Base-by-base conservation (phyloP, 1,139 yeast species). In the Yamadazyma pseudoaaseri region DNA sequence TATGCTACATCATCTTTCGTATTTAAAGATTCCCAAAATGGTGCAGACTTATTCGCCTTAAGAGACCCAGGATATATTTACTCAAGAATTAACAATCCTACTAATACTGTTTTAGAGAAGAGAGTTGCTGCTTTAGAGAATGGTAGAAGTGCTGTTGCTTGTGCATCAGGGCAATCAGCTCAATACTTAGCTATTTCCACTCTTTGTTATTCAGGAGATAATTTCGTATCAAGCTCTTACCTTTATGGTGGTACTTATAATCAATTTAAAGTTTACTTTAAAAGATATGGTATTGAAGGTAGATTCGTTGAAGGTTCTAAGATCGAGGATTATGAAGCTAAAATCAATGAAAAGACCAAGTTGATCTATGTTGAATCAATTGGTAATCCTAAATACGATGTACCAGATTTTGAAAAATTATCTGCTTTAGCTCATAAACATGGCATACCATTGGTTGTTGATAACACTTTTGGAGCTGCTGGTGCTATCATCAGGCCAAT, bases 401-500 rank as follows among this genome's bases (percentile, higher is more conserved):
- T 92, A 34, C 96, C 97, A 36, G 97, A 90, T 61, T 86, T 92
- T 51, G 89, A 85, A 60, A 76, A 70, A 37, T 73, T 92, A 48
- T 75, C 78, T 34, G 81, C 73, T 23, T 68, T 86, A 33, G 96
- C 96, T 33, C 96, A 89, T 62, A 79, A 81, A 45, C 76, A 86
- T 48, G 97, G 97, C 39, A 73, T 90, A 37, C 96, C 97, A 35
- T 79, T 92, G 33, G 92, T 92, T 37, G 96, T 86, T 29, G 98
- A 92, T 67, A 92, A 92, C 77, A 92, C 98, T 20, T 90, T 90
- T 52, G 97, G 96, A 56, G 97, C 97, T 29, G 97, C 96, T 60
- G 97, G 97, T 33, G 89, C 65, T 70, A 76, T 86, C 51, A 75
- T 87, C 42, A 81, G 77, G 51, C 98, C 98, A 44, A 62, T 92